Evolutionary conservation across 495 filamentous ascomycete species (phyloP).

Genomic region (Tuber borchii): DNA sequence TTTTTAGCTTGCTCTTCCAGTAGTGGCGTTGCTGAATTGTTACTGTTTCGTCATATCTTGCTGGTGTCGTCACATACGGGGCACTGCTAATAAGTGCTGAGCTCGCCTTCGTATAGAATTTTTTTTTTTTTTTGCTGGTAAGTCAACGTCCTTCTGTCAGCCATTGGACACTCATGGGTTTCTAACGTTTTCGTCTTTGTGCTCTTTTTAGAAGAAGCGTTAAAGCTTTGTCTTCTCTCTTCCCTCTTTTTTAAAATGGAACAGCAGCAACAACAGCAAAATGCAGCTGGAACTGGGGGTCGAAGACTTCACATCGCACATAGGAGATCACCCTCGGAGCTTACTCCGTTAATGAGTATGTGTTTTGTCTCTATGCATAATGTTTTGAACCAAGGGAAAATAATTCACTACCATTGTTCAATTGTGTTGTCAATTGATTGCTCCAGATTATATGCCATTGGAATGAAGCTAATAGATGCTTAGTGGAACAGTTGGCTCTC

Average conservation of each 20-base stretch:
- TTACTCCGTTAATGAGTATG: conserved; percentile 98
- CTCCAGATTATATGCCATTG: neutral
- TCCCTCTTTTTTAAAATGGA: conserved; percentile 1
- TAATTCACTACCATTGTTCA: neutral
- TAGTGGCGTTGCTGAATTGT: neutral
- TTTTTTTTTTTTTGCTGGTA: neutral
- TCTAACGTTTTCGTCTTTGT: neutral
- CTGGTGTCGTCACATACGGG: conserved; percentile 2
- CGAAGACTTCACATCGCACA: conserved; percentile 96
- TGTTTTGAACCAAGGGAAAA: conserved; percentile 15
- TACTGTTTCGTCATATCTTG: conserved; percentile 1
- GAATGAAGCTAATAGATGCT: conserved; percentile 34
- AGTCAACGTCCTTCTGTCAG: conserved; percentile 3
- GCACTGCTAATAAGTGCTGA: conserved; percentile 13
- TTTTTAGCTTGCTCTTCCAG: conserved; percentile 18
- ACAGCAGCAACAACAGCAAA: conserved; percentile 55
- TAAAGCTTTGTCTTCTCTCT: conserved; percentile 1
- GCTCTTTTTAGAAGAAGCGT: neutral
- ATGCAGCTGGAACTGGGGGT: conserved; percentile 67
- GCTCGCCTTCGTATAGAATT: neutral
- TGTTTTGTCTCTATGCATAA: conserved; percentile 43
- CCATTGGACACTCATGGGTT: neutral
- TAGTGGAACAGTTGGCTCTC: conserved; percentile 97
- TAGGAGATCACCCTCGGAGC: conserved; percentile 90
- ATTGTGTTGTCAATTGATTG: neutral